phyloP scores from a whole-genome alignment of 1,139 yeast genomes.

The Waltiozyma sp. region DNA sequence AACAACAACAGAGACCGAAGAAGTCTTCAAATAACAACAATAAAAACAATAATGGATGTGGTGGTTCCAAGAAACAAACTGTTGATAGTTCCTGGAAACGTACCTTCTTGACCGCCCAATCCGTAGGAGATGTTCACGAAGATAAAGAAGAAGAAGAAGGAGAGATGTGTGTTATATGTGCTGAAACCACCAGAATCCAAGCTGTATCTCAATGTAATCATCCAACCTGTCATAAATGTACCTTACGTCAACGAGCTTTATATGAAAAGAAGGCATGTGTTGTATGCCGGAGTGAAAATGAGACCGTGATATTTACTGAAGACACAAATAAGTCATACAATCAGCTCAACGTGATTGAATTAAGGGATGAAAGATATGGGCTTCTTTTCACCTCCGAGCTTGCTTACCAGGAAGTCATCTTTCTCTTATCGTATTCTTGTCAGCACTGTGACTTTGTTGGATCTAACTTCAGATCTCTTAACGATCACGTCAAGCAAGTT shows the following conservation, averaged over 20 bases:
- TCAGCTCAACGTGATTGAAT: conserved; percentile 25
- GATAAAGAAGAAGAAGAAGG: conserved; percentile 24
- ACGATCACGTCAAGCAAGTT: conserved; percentile 49
- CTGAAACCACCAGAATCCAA: conserved; percentile 50
- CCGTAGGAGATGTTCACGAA: background rate
- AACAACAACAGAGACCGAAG: conserved; percentile 8
- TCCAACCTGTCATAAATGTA: conserved; percentile 71
- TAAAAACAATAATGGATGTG: background rate
- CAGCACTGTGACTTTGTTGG: conserved; percentile 31
- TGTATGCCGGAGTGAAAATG: conserved; percentile 69
- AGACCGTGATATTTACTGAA: conserved; percentile 48
- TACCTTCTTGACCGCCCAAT: conserved; percentile 6
- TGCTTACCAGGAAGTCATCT: conserved; percentile 34
- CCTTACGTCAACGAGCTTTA: conserved; percentile 73
- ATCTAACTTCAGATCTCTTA: conserved; percentile 42
- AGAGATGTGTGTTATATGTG: conserved; percentile 69
- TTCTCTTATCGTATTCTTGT: conserved; percentile 49
- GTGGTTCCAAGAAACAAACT: conserved; percentile 2
- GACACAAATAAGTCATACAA: conserved; percentile 29
- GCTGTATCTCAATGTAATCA: conserved; percentile 82
- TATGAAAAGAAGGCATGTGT: conserved; percentile 68
- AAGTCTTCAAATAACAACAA: conserved; percentile 1
- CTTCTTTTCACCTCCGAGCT: conserved; percentile 39
- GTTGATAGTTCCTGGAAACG: conserved; percentile 8
- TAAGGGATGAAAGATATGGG: conserved; percentile 33